Base-by-base conservation (phyloP, 305 asterid genomes). In the Fraxinus velutina region DNA sequence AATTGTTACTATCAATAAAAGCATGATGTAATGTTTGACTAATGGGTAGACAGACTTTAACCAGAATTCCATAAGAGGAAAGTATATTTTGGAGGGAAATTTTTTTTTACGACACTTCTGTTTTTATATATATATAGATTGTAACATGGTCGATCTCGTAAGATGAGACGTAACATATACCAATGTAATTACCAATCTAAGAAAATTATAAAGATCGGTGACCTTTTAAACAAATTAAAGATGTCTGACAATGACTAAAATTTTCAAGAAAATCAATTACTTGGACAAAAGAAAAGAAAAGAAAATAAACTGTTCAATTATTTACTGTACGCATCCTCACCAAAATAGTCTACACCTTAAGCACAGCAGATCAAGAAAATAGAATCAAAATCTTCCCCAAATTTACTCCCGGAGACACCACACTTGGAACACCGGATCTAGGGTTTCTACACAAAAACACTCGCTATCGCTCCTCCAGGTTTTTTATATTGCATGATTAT, bases 381-480 rank as follows among this genome's bases (percentile, higher is more conserved):
- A 64, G 36, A 64, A 64, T 22, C 73, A 64, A 64, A 64, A 8
- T 64, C 73, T 64, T 64, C 73, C 36, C 73, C 73, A 64, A 64
- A 24, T 64, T 64, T 64, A 22, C n/a, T 22, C 17, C 73, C 36
- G 17, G 73, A 24, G 73, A 24, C 33, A 22, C 73, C 17, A 6
- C n/a, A 17, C 73, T 64, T 9, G 73, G 73, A 24, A 17, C 73
- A 64, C 73, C 73, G 73, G 73, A 64, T 64, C 73, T 64, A 64
- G 73, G 17, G 73, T 24, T 64, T 64, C 36, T 8, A 3, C 32
- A 24, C 32, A 62, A 62, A 62, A 19, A 60, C 10, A 6, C 70
- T 60, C 5, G 30, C n/a, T 22, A 64, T 64, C n/a, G 3, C 73
- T 64, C 73, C 73, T 27, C n/a, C 73, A 24, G 73, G 73, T 24